These are phyloP conservation scores for Tetracladium setigerum DNA, from an alignment of 495 filamentous ascomycete species.

Conservation along the genomic window DNA sequence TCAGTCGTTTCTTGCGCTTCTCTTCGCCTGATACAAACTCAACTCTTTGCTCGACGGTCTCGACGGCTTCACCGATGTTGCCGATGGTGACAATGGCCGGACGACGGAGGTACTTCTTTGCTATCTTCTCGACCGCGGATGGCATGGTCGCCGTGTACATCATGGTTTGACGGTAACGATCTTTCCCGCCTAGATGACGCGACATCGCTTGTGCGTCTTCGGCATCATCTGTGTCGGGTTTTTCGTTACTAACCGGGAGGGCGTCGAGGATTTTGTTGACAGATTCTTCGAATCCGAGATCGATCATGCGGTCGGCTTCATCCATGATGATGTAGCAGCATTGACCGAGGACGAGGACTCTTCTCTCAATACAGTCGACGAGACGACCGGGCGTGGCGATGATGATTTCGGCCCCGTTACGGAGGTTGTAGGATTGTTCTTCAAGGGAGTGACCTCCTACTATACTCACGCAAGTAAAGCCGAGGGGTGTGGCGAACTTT, in stretches of 20 bases:
- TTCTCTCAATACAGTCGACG: slow-evolving; percentile 92
- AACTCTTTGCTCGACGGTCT: slow-evolving; percentile 95
- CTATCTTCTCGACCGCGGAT: slow-evolving; percentile 85
- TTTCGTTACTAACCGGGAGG: slow-evolving; percentile 91
- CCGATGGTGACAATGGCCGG: slow-evolving; percentile 95
- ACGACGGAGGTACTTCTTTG: slow-evolving; percentile 87
- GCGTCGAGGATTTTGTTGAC: slow-evolving; percentile 98
- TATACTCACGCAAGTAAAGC: slow-evolving; percentile 93
- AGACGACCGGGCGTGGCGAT: slow-evolving; percentile 97
- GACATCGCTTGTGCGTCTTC: slow-evolving; percentile 83
- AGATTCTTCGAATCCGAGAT: slow-evolving; percentile 94
- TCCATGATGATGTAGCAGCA: slow-evolving; percentile 98
- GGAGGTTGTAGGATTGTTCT: slow-evolving; percentile 85
- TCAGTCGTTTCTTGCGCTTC: slow-evolving; percentile 92
- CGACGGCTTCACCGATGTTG: slow-evolving; percentile 93
- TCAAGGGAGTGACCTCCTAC: slow-evolving; percentile 95
- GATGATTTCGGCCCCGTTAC: slow-evolving; percentile 97
- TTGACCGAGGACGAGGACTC: slow-evolving; percentile 84
- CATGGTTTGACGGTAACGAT: slow-evolving; percentile 96
- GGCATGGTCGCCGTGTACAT: slow-evolving; percentile 99
- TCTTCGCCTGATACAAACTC: slow-evolving; percentile 91
- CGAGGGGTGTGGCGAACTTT: slow-evolving; percentile 87
- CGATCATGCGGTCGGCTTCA: slow-evolving; percentile 99
- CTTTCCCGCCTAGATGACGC: slow-evolving; percentile 70
- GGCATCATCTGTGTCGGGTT: slow-evolving; percentile 91